Conservation (phyloP, 345 rosid species). For the Mangifera indica region DNA sequence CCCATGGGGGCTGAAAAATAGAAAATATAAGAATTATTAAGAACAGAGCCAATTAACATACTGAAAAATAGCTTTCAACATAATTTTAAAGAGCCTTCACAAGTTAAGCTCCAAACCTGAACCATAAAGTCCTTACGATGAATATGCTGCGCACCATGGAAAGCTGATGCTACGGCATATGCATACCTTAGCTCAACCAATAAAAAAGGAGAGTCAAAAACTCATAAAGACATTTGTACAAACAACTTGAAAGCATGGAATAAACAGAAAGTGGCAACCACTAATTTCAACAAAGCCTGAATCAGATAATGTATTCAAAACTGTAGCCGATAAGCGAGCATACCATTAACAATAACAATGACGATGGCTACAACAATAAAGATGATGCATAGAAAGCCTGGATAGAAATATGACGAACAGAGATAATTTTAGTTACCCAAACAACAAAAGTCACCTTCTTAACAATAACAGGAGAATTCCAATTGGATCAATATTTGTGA, state of each 20-base stretch:
- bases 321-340: background rate
- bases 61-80: slow-evolving; percentile 4
- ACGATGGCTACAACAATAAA: background rate
- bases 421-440: background rate
- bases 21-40: slow-evolving; percentile 18
- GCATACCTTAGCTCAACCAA: slow-evolving; percentile 67
- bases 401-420: background rate
- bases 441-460: slow-evolving; percentile 51
- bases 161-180: slow-evolving; percentile 93
- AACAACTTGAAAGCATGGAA: background rate
- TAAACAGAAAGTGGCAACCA: slow-evolving; percentile 6
- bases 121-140: slow-evolving; percentile 89
- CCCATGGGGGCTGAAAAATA: slow-evolving; percentile 93
- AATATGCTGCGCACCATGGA: slow-evolving; percentile 85
- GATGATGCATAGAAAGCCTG: background rate
- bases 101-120: slow-evolving; percentile 54
- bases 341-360: background rate
- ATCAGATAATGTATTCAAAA: slow-evolving; percentile 22
- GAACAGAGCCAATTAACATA: slow-evolving; percentile 9
- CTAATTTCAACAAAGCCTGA: slow-evolving; percentile 48
- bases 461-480: slow-evolving; percentile 91
- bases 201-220: slow-evolving; percentile 22
- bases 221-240: slow-evolving; percentile 12
- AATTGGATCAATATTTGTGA: slow-evolving; percentile 71
- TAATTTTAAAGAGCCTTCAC: slow-evolving; percentile 15